Evolutionary conservation across 1,284 basidiomycete species (phyloP).

Genomic region (Pulveroboletus sp.): DNA sequence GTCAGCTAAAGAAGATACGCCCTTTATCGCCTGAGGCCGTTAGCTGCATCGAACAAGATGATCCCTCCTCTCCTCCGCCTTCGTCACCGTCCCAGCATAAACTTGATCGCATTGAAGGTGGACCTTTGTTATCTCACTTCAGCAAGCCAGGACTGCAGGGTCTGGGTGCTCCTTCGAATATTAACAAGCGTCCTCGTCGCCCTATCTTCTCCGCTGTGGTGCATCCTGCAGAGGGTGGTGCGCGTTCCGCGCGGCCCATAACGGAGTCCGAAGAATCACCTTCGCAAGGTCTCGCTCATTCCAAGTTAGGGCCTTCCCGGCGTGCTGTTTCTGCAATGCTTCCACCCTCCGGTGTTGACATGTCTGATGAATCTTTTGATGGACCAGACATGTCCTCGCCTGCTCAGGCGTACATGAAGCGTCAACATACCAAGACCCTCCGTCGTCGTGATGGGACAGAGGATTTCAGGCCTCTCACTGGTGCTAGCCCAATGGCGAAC

Average conservation of each 20-base stretch:
- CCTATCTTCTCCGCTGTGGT: constrained; percentile 68
- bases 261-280: constrained; percentile 32
- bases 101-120: constrained; percentile 58
- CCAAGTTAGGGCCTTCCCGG: constrained; percentile 51
- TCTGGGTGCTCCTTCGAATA: constrained; percentile 57
- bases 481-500: constrained; percentile 51
- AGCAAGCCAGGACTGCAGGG: constrained; percentile 61
- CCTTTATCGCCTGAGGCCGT: constrained; percentile 64
- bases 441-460: constrained; percentile 77
- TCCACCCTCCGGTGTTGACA: constrained; percentile 46
- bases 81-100: constrained; percentile 68
- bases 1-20: constrained; percentile 62
- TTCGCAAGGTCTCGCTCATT: constrained; percentile 17
- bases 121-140: constrained; percentile 44
- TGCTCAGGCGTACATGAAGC: constrained; percentile 72
- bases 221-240: constrained; percentile 43
- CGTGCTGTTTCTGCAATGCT: constrained; percentile 76
- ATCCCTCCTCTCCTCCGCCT: constrained; percentile 58
- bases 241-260: constrained; percentile 46
- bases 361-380: constrained; percentile 64
- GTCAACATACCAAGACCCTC: constrained; percentile 72
- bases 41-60: constrained; percentile 40
- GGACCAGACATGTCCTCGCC: constrained; percentile 71
- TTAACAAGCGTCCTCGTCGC: constrained; percentile 59
- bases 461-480: constrained; percentile 69